Evolutionary conservation across 2,329 filamentous ascomycete genomes (phyloP).

Genomic region (Fusarium tricinctum): DNA sequence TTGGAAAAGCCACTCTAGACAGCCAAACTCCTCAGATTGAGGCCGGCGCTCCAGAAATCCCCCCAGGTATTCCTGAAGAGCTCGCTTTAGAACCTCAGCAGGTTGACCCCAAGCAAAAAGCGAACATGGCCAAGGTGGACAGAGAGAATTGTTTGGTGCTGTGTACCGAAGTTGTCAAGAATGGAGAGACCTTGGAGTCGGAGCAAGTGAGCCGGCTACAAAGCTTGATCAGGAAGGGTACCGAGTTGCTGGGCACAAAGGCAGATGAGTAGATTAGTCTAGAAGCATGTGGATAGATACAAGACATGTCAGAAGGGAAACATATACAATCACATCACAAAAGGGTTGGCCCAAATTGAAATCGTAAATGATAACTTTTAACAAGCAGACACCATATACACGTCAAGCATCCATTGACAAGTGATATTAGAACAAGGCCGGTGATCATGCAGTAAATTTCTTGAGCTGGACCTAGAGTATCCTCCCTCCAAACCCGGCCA

Average conservation of each 20-base stretch:
- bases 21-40: conserved; percentile 42
- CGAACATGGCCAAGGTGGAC: conserved; percentile 65
- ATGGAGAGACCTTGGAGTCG: conserved; percentile 57
- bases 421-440: conserved; percentile 54
- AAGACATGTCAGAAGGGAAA: neutral
- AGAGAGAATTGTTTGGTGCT: conserved; percentile 73
- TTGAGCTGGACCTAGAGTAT: conserved; percentile 60
- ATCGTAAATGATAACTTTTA: conserved; percentile 42
- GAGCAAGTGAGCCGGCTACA: conserved; percentile 60
- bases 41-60: conserved; percentile 22
- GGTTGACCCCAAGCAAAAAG: conserved; percentile 59
- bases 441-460: conserved; percentile 60
- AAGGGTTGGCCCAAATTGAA: neutral
- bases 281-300: neutral
- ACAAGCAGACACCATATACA: conserved; percentile 39
- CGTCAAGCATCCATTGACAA: conserved; percentile 51
- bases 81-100: conserved; percentile 63
- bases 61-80: conserved; percentile 49
- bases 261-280: conserved; percentile 16
- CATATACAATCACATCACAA: conserved; percentile 11
- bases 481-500: conserved; percentile 55
- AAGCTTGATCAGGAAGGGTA: conserved; percentile 65
- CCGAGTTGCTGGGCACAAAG: conserved; percentile 58
- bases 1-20: conserved; percentile 54
- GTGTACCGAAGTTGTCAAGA: conserved; percentile 67